Percentiles rank a stretch among this genome's conserved stretches.
Evolutionary conservation across 2,329 filamentous ascomycete genomes (phyloP).

Genomic region (Dactylonectria estremocensis): DNA sequence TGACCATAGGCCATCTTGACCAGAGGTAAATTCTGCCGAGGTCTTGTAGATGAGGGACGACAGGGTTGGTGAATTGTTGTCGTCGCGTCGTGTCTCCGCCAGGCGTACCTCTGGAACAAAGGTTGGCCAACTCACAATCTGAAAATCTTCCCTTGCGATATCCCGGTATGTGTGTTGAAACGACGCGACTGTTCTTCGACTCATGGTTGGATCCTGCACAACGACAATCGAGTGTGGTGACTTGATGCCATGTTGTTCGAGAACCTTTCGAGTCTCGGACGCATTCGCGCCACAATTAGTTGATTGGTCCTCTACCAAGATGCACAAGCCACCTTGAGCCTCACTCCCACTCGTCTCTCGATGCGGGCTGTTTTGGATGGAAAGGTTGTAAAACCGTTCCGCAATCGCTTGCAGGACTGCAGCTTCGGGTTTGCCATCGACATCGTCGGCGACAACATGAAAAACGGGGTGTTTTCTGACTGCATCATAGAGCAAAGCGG

Average conservation of each 20-base stretch:
- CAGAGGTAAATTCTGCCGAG: neutral
- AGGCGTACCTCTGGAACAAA: slow-evolving; percentile 32
- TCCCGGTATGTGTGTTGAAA: slow-evolving; percentile 37
- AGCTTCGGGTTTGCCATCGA: slow-evolving; percentile 34
- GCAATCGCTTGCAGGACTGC: slow-evolving; percentile 36
- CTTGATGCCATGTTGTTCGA: slow-evolving; percentile 35
- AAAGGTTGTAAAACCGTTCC: slow-evolving; percentile 34
- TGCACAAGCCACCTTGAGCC: neutral
- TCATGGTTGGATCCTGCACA: slow-evolving; percentile 44
- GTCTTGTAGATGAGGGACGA: slow-evolving; percentile 27
- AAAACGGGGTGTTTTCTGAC: slow-evolving; percentile 36
- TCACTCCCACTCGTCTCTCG: neutral
- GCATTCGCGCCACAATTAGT: slow-evolving; percentile 45
- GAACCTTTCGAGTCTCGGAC: slow-evolving; percentile 33
- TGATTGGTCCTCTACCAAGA: slow-evolving; percentile 41
- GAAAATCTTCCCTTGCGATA: neutral
- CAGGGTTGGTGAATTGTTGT: neutral
- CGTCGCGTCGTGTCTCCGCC: neutral
- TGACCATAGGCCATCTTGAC: slow-evolving; percentile 29
- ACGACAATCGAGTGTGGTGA: slow-evolving; percentile 39
- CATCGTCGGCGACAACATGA: slow-evolving; percentile 16
- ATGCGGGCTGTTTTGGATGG: neutral
- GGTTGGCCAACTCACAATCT: slow-evolving; percentile 39
- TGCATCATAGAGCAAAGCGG: slow-evolving; percentile 38
- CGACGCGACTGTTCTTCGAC: slow-evolving; percentile 36